phyloP scores from a whole-genome alignment of 768 basidiomycete genomes.

The Dacryopinax primogenitus region DNA sequence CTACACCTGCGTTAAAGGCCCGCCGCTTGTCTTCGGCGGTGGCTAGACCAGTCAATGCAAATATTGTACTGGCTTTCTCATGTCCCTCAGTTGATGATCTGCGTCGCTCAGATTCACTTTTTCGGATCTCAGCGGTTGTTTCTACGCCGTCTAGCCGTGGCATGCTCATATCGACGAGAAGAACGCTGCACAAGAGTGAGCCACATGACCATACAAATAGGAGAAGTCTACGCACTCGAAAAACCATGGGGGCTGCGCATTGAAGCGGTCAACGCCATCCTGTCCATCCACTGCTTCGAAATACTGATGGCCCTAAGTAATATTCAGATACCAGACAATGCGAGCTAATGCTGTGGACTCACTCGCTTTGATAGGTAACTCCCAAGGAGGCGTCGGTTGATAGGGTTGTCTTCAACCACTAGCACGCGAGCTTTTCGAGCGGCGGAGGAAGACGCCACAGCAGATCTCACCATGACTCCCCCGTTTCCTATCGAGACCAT shows the following conservation, averaged over 20 bases:
- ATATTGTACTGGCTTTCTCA: conserved; percentile 34
- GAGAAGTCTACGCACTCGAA: conserved; percentile 59
- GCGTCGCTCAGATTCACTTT: conserved; percentile 44
- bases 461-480: conserved; percentile 51
- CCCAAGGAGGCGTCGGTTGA: conserved; percentile 64
- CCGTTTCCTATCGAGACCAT: conserved; percentile 27
- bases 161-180: conserved; percentile 85
- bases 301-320: conserved; percentile 51
- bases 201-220: neutral
- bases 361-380: conserved; percentile 26
- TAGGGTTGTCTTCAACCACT: conserved; percentile 81
- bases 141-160: conserved; percentile 82
- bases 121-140: conserved; percentile 71
- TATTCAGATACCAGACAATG: conserved; percentile 29
- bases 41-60: conserved; percentile 88
- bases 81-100: conserved; percentile 20
- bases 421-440: conserved; percentile 42
- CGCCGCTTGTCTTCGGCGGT: conserved; percentile 81
- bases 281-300: conserved; percentile 72
- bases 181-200: conserved; percentile 41
- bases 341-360: conserved; percentile 31
- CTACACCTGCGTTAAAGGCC: conserved; percentile 86
- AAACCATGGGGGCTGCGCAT: conserved; percentile 43
- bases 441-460: conserved; percentile 36
- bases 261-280: conserved; percentile 67